Conservation (phyloP, 2,329 filamentous ascomycete species). For the Coniochaeta ligniaria region DNA sequence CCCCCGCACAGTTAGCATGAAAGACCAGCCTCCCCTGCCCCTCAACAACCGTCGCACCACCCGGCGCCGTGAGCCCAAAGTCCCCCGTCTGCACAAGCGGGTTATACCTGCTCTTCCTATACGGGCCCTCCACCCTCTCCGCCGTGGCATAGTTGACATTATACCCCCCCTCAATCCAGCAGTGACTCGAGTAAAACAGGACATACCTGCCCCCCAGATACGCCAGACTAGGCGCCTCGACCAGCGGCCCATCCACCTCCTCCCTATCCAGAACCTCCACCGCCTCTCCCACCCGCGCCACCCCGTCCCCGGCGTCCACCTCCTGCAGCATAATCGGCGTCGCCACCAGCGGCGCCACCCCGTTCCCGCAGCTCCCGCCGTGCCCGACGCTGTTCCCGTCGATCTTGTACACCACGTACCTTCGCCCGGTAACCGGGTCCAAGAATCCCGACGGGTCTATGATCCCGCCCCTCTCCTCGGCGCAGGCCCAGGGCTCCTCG, state of each 20-base stretch:
- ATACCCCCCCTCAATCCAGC: constrained; percentile 46
- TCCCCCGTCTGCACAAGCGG: constrained; percentile 28
- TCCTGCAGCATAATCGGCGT: constrained; percentile 53
- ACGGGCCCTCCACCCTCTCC: constrained; percentile 27
- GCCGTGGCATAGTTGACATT: constrained; percentile 52
- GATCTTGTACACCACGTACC: constrained; percentile 59
- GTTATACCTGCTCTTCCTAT: constrained; percentile 18
- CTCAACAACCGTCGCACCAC: constrained; percentile 21
- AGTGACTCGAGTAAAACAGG: constrained; percentile 56
- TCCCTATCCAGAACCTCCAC: constrained; percentile 37
- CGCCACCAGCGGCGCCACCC: constrained; percentile 22
- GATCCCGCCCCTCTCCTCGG: constrained; percentile 46
- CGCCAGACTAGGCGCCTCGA: constrained; percentile 54
- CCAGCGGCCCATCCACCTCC: constrained; percentile 41
- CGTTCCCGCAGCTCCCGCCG: constrained; percentile 37
- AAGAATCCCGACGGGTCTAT: constrained; percentile 57
- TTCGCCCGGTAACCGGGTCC: constrained; percentile 42
- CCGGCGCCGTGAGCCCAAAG: constrained; percentile 30
- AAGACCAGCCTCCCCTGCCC: constrained; percentile 10
- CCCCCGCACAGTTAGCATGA: constrained; percentile 12
- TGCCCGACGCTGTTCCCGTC: constrained; percentile 51
- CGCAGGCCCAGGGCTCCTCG: constrained; percentile 36
- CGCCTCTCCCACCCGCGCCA: constrained; percentile 41
- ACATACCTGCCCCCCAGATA: constrained; percentile 39
- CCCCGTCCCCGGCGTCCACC: constrained; percentile 37